Evolutionary conservation across 2,329 filamentous ascomycete species (phyloP), one percentile per base, ranked within the genome.

Genomic region (Fusarium nurragi): DNA sequence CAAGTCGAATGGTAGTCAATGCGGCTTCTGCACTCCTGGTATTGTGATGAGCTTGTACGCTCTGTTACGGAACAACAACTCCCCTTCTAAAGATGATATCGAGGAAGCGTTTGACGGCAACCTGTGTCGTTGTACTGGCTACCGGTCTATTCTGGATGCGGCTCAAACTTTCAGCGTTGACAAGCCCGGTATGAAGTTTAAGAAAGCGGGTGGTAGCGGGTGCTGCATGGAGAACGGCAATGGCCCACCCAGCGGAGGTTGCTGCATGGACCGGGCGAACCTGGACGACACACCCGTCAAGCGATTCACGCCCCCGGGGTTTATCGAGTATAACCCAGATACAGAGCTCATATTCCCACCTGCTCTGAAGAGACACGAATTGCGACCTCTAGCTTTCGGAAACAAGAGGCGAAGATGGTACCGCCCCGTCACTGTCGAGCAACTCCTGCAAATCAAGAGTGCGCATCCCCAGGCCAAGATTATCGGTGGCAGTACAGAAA

Each of bases 21-120:
- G 86, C 59, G 86, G 94, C 1, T 99, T 99, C 79, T 99, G 95
- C 74, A 98, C 95, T 0, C 95, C 95, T 6, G 95, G 95, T 3
- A 98, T 99, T 72, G 94, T 98, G 64, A 98, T 98, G 92, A 97
- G 94, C 76, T 78, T 98, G 54, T 99, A 99, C 77, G 95, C 95
- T 7, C 83, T 98, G 40, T 83, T 99, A 28, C 86, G 95, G 59
- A 98, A 98, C 73, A 91, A 94, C 67, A 83, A 88, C 5, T 83
- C 84, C 19, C 94, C 94, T 0, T 89, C 88, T 4, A 88, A 94
- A 72, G 87, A 92, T 68, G 92, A 96, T 26, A 85, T 98, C 30
- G 95, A 99, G 77, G 95, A 98, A 79, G 94, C 94, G 0, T 98
- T 98, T 72, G 95, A 99, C 76, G 95, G 95, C 1, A 99, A 99